Conservation (phyloP, 495 filamentous ascomycete genomes). For the Apodospora peruviana region DNA sequence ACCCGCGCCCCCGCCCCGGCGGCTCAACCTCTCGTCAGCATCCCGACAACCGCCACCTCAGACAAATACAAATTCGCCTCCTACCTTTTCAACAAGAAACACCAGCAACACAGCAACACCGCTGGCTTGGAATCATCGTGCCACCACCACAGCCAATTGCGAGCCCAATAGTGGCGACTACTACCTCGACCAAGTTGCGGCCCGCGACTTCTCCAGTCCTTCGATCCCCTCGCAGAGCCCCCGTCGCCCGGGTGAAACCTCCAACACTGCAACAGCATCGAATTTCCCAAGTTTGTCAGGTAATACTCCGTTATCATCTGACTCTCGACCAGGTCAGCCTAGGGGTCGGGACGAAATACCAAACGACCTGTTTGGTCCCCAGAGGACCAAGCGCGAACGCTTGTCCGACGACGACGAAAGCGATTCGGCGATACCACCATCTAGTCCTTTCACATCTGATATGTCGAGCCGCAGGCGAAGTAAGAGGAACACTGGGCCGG, state of each 20-base stretch:
- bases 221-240: conserved; percentile 18
- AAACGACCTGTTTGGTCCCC: background rate
- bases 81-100: too few relatives aligned
- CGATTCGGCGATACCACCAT: too few relatives aligned
- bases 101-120: too few relatives aligned
- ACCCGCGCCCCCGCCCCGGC: background rate
- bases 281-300: background rate
- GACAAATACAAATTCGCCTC: background rate
- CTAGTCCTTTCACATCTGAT: too few relatives aligned
- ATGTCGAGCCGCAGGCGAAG: too few relatives aligned
- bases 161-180: conserved; percentile 27
- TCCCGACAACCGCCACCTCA: background rate
- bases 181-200: conserved; percentile 20
- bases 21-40: background rate
- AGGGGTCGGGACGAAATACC: background rate
- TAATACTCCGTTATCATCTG: background rate
- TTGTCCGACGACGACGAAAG: background rate
- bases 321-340: background rate
- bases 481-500: too few relatives aligned
- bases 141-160: background rate
- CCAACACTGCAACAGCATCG: background rate
- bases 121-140: background rate
- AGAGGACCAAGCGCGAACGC: background rate
- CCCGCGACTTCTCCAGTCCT: conserved; percentile 32
- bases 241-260: background rate